Percentiles rank a stretch among this genome's conserved stretches.
phyloP scores from a whole-genome alignment of 805 yeast species.

The Barnettozyma salicaria region DNA sequence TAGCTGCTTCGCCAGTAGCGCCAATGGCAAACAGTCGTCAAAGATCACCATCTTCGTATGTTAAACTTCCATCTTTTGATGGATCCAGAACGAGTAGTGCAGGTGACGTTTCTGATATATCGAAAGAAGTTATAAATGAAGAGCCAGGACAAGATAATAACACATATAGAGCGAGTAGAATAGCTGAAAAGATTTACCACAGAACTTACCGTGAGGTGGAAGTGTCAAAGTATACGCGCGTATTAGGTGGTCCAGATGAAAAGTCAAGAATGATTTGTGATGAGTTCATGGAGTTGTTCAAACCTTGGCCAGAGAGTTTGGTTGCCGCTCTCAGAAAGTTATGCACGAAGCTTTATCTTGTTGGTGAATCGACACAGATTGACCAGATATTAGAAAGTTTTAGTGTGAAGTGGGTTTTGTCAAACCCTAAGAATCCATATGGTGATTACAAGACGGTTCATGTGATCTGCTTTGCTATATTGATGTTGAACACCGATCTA shows the following conservation, averaged over 20 bases:
- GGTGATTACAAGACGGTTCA: constrained; percentile 55
- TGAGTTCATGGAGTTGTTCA: constrained; percentile 34
- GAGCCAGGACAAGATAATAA: constrained; percentile 16
- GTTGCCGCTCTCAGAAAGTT: constrained; percentile 51
- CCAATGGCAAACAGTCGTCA: no score
- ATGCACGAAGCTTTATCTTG: constrained; percentile 62
- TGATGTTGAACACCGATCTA: constrained; percentile 71
- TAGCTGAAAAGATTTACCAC: constrained; percentile 30
- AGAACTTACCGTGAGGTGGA: constrained; percentile 26
- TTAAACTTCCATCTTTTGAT: no score
- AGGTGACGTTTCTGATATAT: constrained; percentile 11
- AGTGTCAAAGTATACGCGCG: constrained; percentile 39
- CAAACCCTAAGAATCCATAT: constrained; percentile 43
- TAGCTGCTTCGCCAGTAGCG: no score
- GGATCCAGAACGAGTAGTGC: no score
- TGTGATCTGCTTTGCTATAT: constrained; percentile 62
- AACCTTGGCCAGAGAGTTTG: constrained; percentile 44
- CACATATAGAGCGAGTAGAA: constrained; percentile 3
- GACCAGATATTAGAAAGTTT: constrained; percentile 68
- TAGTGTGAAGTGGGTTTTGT: constrained; percentile 54
- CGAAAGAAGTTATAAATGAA: constrained; percentile 18
- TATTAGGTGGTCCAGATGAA: constrained; percentile 30
- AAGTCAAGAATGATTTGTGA: constrained; percentile 23
- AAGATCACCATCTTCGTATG: no score
- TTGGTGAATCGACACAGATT: constrained; percentile 79